Evolutionary conservation across 768 basidiomycete species (phyloP).

Genomic region (Hydnum rufescens): DNA sequence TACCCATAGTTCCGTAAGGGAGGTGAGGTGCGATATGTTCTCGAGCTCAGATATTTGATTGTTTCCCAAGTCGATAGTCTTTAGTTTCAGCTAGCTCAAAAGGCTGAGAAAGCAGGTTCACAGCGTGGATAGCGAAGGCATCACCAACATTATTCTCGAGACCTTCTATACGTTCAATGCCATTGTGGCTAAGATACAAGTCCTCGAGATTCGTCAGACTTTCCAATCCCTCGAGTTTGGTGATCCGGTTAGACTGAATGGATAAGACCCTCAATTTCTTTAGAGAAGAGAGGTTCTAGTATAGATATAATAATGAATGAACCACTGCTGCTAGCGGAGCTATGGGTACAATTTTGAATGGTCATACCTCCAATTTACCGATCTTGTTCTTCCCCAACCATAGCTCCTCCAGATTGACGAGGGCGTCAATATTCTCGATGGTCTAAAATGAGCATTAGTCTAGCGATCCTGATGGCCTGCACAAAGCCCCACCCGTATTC

Average conservation of each 20-base stretch:
- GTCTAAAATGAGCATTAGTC: constrained; percentile 25
- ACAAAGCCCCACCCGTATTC: constrained; percentile 46
- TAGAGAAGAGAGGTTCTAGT: constrained; percentile 48
- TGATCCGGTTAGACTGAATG: constrained; percentile 85
- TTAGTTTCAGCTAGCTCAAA: constrained; percentile 34
- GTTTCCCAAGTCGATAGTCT: constrained; percentile 70
- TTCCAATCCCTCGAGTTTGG: constrained; percentile 66
- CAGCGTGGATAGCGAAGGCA: not conserved
- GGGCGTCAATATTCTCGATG: constrained; percentile 68
- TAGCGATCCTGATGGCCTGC: not conserved
- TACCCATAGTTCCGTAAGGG: constrained; percentile 92
- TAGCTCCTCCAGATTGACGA: constrained; percentile 73
- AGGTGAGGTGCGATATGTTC: constrained; percentile 53
- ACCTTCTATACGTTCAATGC: constrained; percentile 64
- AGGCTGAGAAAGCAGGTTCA: not conserved
- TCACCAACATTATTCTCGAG: constrained; percentile 64
- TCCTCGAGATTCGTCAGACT: constrained; percentile 57
- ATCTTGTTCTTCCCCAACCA: constrained; percentile 99
- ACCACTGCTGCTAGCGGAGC: too few species aligned
- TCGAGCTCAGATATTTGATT: constrained; percentile 70
- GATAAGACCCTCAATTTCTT: constrained; percentile 68
- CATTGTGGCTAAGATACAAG: constrained; percentile 88
- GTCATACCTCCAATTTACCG: constrained; percentile 51
- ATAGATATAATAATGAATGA: not conserved
- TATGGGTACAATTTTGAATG: too few species aligned